Percentiles rank a stretch among this genome's conserved stretches.
These are phyloP conservation scores for Eleusine coracana DNA, from an alignment of 176 grass and related monocot genomes.

Conservation along the genomic window DNA sequence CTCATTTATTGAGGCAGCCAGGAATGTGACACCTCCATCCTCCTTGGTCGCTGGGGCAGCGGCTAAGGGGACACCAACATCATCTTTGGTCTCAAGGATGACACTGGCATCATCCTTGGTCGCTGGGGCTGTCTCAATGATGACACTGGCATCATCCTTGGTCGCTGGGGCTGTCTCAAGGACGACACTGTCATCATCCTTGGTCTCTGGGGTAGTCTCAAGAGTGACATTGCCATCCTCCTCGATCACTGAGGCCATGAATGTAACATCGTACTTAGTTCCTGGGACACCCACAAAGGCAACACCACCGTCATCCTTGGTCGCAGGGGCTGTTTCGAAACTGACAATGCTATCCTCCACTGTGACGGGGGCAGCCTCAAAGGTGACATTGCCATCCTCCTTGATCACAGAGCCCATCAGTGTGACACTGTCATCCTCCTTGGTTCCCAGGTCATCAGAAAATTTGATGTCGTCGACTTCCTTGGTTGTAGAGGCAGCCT, in stretches of 20 bases:
- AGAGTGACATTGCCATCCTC: not conserved
- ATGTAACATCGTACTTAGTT: not conserved
- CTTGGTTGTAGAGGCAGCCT: not conserved
- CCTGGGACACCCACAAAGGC: not conserved
- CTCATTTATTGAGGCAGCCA: not conserved
- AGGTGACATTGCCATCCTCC: conserved; percentile 1
- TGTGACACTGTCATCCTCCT: not conserved
- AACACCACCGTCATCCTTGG: not conserved
- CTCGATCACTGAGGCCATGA: not conserved
- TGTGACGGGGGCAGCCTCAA: not conserved
- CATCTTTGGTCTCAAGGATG: not conserved
- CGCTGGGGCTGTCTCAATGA: not conserved
- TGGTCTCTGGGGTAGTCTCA: not conserved
- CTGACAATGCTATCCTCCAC: conserved; percentile 15
- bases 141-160: not conserved
- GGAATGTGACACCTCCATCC: conserved; percentile 10
- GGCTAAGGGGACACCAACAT: not conserved
- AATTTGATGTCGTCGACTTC: conserved; percentile 6
- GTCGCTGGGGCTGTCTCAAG: not conserved
- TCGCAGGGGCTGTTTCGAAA: not conserved
- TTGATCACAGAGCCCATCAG: not conserved
- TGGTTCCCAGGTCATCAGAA: not conserved
- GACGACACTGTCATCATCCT: not conserved
- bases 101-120: not conserved
- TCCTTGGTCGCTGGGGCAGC: not conserved